Evolutionary conservation across 2,329 filamentous ascomycete genomes (phyloP), one percentile per base, ranked within the genome.

Genomic region (Incumbomyces delicatus): DNA sequence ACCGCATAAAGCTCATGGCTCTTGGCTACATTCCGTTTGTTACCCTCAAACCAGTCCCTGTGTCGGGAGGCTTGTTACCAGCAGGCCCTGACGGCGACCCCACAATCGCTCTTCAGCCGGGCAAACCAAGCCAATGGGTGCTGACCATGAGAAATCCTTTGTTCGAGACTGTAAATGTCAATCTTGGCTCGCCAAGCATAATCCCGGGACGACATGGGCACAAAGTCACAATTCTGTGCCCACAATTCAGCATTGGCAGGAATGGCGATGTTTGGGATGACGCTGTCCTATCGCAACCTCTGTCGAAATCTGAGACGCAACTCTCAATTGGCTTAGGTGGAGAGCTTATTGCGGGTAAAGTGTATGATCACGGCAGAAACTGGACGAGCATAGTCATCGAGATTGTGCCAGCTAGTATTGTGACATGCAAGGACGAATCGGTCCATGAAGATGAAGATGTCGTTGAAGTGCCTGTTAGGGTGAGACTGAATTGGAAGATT

Each of bases 241-340:
- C 92, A 0, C 81, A 94, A 57, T 96, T 98, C 63, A 86, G 92
- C 41, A 83, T 98, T 37, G 90, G 89, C 52, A 87, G 90, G 49
- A 95, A 95, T 63, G 92, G 87, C n/a, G 85, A 89, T 58, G 78
- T 94, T 65, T 85, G 85, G 84, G 90, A 96, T 58, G 92, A 96
- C 61, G 90, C 89, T 0, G 64, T 41, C 53, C 60, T 55, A 66
- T 61, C 62, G 62, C 61, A 63, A 60, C 18, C 34, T n/a, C 20
- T 45, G 8, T 54, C 60, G 59, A 61, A 67, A 58, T 57, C 61
- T 61, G 58, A 69, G 67, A 58, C 68, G 64, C 63, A 27, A 60
- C 66, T 12, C 65, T 64, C 56, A 67, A 58, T 61, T 60, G 53
- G 57, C 69, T 60, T 36, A 34, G 73, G 69, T 42, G 76, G 79